Evolutionary conservation across 2,329 filamentous ascomycete species (phyloP).

Genomic region (Fusarium brevicatenulatum): DNA sequence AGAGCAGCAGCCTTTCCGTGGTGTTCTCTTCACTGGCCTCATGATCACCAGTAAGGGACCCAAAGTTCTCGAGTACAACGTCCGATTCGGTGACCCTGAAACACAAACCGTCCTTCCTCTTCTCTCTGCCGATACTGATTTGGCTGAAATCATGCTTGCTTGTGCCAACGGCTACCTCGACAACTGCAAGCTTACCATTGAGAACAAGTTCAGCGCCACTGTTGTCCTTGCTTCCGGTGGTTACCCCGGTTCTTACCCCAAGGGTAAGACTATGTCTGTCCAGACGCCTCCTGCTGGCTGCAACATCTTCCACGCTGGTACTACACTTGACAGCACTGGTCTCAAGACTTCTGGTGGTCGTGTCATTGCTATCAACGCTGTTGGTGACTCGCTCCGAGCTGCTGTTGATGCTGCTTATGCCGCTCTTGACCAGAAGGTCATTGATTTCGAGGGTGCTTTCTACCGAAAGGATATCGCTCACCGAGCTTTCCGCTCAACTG

Average conservation of each 20-base stretch:
- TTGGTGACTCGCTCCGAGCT: slow-evolving; percentile 75
- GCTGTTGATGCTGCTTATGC: slow-evolving; percentile 90
- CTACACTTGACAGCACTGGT: slow-evolving; percentile 68
- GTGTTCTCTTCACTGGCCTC: slow-evolving; percentile 87
- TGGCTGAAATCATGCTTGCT: slow-evolving; percentile 86
- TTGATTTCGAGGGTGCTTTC: slow-evolving; percentile 89
- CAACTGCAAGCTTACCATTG: slow-evolving; percentile 73
- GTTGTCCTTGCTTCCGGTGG: slow-evolving; percentile 94
- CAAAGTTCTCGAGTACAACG: slow-evolving; percentile 89
- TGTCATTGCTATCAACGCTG: slow-evolving; percentile 92
- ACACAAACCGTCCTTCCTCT: slow-evolving; percentile 84
- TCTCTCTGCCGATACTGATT: slow-evolving; percentile 78
- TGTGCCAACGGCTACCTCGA: slow-evolving; percentile 80
- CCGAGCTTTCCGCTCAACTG: slow-evolving; percentile 67
- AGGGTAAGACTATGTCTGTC: slow-evolving; percentile 73
- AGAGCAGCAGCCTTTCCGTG: slow-evolving; percentile 78
- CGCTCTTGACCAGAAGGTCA: slow-evolving; percentile 73
- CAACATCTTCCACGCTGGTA: slow-evolving; percentile 94
- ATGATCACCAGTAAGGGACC: slow-evolving; percentile 88
- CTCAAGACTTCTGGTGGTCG: slow-evolving; percentile 86
- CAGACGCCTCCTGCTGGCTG: slow-evolving; percentile 55
- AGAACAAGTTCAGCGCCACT: slow-evolving; percentile 80
- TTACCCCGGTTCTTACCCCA: slow-evolving; percentile 87
- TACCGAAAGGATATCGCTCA: slow-evolving; percentile 93
- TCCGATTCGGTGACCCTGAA: slow-evolving; percentile 89